Base-by-base conservation (phyloP, 2,329 filamentous ascomycete genomes). In the Aureobasidium namibiae region DNA sequence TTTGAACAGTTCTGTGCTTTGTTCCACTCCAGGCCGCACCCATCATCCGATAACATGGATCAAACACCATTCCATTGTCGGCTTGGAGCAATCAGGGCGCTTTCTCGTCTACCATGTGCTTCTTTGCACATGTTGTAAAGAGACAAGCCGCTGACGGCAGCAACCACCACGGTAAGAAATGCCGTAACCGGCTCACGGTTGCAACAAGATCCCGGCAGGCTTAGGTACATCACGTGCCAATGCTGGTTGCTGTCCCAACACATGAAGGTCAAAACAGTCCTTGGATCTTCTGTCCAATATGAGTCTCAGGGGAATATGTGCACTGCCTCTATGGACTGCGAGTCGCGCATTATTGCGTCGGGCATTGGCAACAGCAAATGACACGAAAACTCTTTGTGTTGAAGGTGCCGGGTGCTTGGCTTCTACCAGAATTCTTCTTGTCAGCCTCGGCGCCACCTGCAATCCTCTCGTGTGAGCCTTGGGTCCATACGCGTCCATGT, bases 391-490 rank as follows among this genome's bases (percentile, higher is more conserved):
- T 53, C 29, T 24, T 54, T 42, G 31, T 54, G 24, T n/a, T 8
- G 18, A 21, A 18, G 16, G n/a, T 21, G 49, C 49, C 31, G 14
- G 39, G 39, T 45, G 52, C 52, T 56, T 56, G 52, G 52, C 52
- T 2, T 36, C 38, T 56, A 18, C 29, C 52, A 23, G 18, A 42
- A 23, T 45, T 45, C 31, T 44, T 56, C 39, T 44, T 45, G 52
- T 45, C 52, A 56, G 39, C 21, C 52, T 56, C 39, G 52, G 52
- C 52, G 52, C 39, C 52, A 24, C 36, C 26, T 54, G 50, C 50
- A 42, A 54, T 33, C 52, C 52, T 44, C 39, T 54, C 38, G 50
- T 54, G 16, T 38, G 21, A 31, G 52, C 29, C 38, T 45, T 56
- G 39, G 24, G n/a, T 36, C 50, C 29, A 49, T 49, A 49, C 46